Evolutionary conservation across 73 alveolate genomes (phyloP).

Genomic region (Symbiodinium natans): DNA sequence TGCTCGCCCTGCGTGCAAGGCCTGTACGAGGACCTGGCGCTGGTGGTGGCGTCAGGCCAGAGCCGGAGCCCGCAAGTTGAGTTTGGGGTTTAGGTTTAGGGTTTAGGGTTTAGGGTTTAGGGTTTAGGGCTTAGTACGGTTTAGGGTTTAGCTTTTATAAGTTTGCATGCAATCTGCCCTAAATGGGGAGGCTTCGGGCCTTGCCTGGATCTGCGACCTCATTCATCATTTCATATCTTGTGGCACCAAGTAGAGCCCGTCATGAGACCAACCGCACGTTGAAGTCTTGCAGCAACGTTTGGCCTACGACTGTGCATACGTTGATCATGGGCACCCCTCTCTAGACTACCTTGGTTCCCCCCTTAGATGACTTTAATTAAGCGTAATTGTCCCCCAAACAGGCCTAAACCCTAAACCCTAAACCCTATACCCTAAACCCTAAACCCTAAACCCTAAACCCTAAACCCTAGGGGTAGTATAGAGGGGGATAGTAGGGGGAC

Average conservation of each 20-base stretch:
- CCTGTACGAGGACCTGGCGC: background rate
- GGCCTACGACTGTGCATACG: too few species aligned
- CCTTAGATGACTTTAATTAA: too few species aligned
- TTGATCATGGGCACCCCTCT: too few species aligned
- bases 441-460: background rate
- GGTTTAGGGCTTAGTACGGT: too few species aligned
- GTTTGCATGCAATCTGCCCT: background rate
- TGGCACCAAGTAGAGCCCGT: background rate
- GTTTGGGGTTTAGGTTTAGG: too few species aligned
- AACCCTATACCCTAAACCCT: too few species aligned
- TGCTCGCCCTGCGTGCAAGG: slow-evolving; percentile 40
- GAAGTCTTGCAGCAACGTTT: background rate
- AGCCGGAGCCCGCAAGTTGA: background rate
- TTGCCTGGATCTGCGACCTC: too few species aligned
- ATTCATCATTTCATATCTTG: background rate
- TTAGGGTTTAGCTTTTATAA: too few species aligned
- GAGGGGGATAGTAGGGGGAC: background rate
- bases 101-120: too few species aligned
- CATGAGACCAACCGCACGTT: background rate
- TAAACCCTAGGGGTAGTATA: background rate
- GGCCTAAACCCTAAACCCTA: background rate
- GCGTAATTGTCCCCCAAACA: too few species aligned
- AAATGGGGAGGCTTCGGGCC: too few species aligned
- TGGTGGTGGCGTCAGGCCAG: background rate
- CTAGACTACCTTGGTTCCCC: too few species aligned